Conservation (phyloP, 2,329 filamentous ascomycete genomes). For the Podosphaera leucotricha region DNA sequence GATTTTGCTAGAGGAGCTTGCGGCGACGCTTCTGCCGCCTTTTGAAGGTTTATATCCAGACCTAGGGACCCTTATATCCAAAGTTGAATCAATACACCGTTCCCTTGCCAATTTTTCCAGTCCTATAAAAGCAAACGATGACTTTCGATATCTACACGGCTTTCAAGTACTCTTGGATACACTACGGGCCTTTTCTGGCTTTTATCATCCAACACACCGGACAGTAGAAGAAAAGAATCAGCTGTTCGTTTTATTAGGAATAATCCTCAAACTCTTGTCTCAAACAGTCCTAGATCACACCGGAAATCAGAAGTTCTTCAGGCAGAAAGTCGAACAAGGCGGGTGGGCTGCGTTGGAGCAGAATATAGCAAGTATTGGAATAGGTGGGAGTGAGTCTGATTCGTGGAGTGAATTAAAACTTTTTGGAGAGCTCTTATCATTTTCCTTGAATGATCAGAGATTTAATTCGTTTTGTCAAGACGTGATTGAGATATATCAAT, state of each 20-base stretch:
- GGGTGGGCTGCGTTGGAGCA: constrained; percentile 62
- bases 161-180: constrained; percentile 52
- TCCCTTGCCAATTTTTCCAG: constrained; percentile 20
- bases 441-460: constrained; percentile 56
- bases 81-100: constrained; percentile 12
- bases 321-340: constrained; percentile 46
- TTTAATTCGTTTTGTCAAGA: constrained; percentile 44
- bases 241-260: constrained; percentile 46
- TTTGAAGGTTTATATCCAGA: constrained; percentile 12
- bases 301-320: constrained; percentile 76
- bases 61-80: constrained; percentile 14
- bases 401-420: constrained; percentile 45
- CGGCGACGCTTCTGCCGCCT: constrained; percentile 14
- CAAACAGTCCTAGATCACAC: constrained; percentile 44
- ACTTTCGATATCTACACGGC: constrained; percentile 59
- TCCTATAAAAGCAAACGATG: constrained; percentile 39
- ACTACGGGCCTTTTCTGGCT: constrained; percentile 47
- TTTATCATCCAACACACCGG: constrained; percentile 45
- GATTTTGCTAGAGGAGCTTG: constrained; percentile 24
- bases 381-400: constrained; percentile 42
- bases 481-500: constrained; percentile 15
- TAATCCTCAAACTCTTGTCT: constrained; percentile 49
- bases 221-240: constrained; percentile 36
- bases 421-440: constrained; percentile 62
- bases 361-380: constrained; percentile 42